Evolutionary conservation across 306 rosid genomes (phyloP).

Genomic region (Rosa rugosa): DNA sequence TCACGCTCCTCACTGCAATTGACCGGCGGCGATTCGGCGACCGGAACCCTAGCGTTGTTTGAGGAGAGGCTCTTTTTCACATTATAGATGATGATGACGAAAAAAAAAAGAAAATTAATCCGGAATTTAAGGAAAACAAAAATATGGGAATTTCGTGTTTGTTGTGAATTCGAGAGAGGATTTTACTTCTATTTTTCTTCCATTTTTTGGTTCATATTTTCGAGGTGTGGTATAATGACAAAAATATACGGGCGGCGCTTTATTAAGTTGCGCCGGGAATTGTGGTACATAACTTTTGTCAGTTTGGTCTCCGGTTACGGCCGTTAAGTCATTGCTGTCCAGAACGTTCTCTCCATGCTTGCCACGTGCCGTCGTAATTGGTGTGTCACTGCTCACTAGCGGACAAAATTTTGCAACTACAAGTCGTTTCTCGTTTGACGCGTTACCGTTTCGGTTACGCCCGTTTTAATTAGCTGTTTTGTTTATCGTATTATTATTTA

Average conservation of each 20-base stretch:
- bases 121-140: not conserved
- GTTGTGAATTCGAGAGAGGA: conserved; percentile 6
- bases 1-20: conserved; percentile 20
- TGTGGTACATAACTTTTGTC: not conserved
- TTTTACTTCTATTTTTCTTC: not conserved
- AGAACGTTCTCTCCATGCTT: not conserved
- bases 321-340: conserved; percentile 5
- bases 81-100: conserved; percentile 9
- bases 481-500: conserved; percentile 6
- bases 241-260: not conserved
- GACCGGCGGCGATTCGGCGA: conserved; percentile 3
- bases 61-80: not conserved
- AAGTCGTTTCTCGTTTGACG: not conserved
- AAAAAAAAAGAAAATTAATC: not conserved
- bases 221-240: conserved; percentile 10
- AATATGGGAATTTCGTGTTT: conserved; percentile 14
- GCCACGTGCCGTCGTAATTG: not conserved
- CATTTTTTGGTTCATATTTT: not conserved
- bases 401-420: not conserved
- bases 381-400: not conserved
- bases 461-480: not conserved
- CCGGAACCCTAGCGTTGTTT: not conserved
- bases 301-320: conserved; percentile 12
- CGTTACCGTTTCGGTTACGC: not conserved
- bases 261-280: not conserved